These are phyloP conservation scores for Millerozyma miso DNA, from an alignment of 805 yeast genomes.

Conservation along the genomic window DNA sequence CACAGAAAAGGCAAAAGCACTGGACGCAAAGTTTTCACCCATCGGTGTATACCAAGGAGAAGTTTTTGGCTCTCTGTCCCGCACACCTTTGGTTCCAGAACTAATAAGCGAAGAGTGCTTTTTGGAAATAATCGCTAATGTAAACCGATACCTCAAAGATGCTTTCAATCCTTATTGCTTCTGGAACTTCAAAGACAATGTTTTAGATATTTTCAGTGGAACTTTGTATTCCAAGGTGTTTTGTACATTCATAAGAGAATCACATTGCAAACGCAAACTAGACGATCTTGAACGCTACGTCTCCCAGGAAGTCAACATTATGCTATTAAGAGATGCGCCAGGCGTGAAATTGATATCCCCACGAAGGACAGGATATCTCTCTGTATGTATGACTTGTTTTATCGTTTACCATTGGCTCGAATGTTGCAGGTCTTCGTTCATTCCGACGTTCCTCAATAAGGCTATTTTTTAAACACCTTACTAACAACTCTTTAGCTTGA, in stretches of 20 bases:
- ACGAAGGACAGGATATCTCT: slow-evolving; percentile 48
- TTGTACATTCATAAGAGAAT: slow-evolving; percentile 9
- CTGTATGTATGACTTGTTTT: slow-evolving; percentile 28
- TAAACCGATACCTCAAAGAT: slow-evolving; percentile 40
- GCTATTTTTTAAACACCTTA: slow-evolving; percentile 5
- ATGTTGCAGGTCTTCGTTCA: slow-evolving; percentile 5
- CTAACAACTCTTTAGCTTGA: slow-evolving; percentile 36
- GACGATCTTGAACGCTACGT: slow-evolving; percentile 36
- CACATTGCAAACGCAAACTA: slow-evolving; percentile 27
- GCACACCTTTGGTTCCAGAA: slow-evolving; percentile 39
- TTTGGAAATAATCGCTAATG: slow-evolving; percentile 30
- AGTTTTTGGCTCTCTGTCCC: slow-evolving; percentile 49
- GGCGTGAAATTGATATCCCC: slow-evolving; percentile 47
- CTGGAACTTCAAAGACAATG: slow-evolving; percentile 28
- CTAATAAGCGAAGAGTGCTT: slow-evolving; percentile 33
- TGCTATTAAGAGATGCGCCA: slow-evolving; percentile 9
- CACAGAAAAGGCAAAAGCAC: slow-evolving; percentile 5
- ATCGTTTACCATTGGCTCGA: too few species aligned
- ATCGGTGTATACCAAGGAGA: slow-evolving; percentile 38
- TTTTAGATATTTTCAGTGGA: slow-evolving; percentile 38
- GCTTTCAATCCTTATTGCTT: slow-evolving; percentile 37
- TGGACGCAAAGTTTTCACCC: slow-evolving; percentile 23
- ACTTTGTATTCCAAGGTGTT: slow-evolving; percentile 25
- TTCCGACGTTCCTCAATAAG: not conserved
- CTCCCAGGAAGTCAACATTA: slow-evolving; percentile 15